Evolutionary conservation across 352 stramenopile genomes (phyloP), one percentile per base, ranked within the genome.

Genomic region (Sclerospora graminicola): DNA sequence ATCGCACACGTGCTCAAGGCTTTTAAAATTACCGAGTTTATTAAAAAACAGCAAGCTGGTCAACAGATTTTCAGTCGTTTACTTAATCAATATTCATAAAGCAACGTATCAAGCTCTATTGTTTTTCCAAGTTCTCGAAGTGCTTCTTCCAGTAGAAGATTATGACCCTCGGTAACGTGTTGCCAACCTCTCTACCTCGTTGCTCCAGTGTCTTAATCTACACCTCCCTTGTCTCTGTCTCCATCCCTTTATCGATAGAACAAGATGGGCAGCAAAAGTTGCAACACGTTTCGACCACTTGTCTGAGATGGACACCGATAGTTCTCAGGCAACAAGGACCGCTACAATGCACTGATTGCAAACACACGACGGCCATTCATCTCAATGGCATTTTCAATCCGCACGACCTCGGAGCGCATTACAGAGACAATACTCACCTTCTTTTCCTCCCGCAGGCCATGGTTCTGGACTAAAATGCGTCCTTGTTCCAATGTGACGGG

Each of bases 401-500:
- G 75, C 41, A 89, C 78, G 26, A 78, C 81, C 28, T 92, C 73
- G 7, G 77, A 82, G 0, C 80, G 77, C 80, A 91, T 91, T 27
- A 88, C 80, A 8, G 72, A 69, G 16, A 89, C 76, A 45, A 89
- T 89, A 1, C 59, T 73, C 1, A 72, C 56, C 43, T 84, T 85
- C 71, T 88, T 88, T 14, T 68, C 32, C 36, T 85, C 72, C 0
- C 75, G 77, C 3, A 91, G 48, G 0, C 68, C 60, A 45, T 91
- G 80, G 29, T 85, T 63, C 46, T 87, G 62, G n/a, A 89, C 77
- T 1, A 91, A 58, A 57, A 91, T 89, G 23, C 80, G 77, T 6
- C 77, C 85, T 53, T 98, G 84, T 53, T 98, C 95, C 31, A 97
- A 84, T 26, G 93, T 98, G 29, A 98, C 84, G 8, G 95, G 95